phyloP scores from a whole-genome alignment of 2,329 filamentous ascomycete species.

The Lasiodiplodia sp. region DNA sequence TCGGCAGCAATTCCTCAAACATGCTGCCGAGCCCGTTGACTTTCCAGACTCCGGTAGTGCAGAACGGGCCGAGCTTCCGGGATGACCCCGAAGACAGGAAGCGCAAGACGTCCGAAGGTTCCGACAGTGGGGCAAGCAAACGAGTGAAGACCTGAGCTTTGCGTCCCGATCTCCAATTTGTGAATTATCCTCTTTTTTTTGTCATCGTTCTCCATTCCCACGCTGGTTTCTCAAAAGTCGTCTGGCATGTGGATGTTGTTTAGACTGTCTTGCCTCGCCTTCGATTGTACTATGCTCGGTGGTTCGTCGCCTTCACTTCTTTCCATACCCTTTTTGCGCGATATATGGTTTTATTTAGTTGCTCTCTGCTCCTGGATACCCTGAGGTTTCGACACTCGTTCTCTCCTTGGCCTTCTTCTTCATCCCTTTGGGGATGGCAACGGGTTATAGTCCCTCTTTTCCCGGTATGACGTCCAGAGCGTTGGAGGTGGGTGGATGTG shows the following conservation, averaged over 20 bases:
- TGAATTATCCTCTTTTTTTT: not conserved
- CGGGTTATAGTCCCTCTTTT: slow-evolving; percentile 15
- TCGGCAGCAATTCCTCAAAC: slow-evolving; percentile 73
- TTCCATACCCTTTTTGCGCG: slow-evolving; percentile 27
- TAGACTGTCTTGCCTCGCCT: slow-evolving; percentile 17
- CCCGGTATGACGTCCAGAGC: slow-evolving; percentile 12
- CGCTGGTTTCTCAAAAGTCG: slow-evolving; percentile 19
- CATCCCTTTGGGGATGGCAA: not conserved
- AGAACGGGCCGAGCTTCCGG: slow-evolving; percentile 53
- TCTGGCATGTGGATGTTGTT: slow-evolving; percentile 28
- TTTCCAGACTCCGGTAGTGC: slow-evolving; percentile 79
- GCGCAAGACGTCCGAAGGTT: slow-evolving; percentile 47
- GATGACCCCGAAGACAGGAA: slow-evolving; percentile 50
- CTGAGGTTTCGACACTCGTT: slow-evolving; percentile 29
- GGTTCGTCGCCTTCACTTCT: slow-evolving; percentile 15
- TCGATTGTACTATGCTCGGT: slow-evolving; percentile 25
- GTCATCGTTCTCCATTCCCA: not conserved
- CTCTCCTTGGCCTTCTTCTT: slow-evolving; percentile 7
- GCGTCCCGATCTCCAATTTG: not conserved
- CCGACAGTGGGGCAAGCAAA: slow-evolving; percentile 45
- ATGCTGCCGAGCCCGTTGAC: slow-evolving; percentile 92
- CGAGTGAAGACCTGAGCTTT: slow-evolving; percentile 43
- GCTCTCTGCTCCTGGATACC: slow-evolving; percentile 30
- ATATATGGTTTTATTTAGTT: slow-evolving; percentile 27
- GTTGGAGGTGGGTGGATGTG: slow-evolving; percentile 17